Base-by-base conservation (phyloP, 1,284 basidiomycete genomes). In the Microbotryum lychnidis-dioicae region DNA sequence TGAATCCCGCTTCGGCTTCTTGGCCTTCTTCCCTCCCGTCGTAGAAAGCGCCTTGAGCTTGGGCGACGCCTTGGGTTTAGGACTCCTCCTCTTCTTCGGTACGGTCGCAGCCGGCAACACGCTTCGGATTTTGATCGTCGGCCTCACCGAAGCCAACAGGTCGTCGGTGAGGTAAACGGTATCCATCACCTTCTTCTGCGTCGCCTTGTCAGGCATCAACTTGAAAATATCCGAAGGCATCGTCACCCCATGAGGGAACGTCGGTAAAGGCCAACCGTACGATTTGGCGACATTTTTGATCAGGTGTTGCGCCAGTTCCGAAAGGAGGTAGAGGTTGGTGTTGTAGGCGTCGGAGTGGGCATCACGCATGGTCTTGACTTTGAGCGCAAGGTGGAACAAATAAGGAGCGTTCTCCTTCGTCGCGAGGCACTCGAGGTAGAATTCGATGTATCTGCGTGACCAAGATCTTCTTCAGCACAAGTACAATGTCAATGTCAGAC, bases 311-410 rank as follows among this genome's bases (percentile, higher is more conserved):
- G 92, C 85, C 6, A 98, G 79, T 72, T 98, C 96, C 66, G 86
- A 85, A 54, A 91, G 79, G n/a, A 85, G 81, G 73, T 96, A 97
- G 33, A 99, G 78, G 71, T 89, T 88, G 89, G 88, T 84, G 75
- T 83, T 87, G 64, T 81, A 80, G 6, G 78, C 75, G 67, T 84
- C 80, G 5, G 83, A 83, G 56, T 85, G 81, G 0, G 82, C 78
- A 73, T 96, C 92, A 8, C 86, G 80, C 5, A 94, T 87, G 0
- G 87, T 89, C 79, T 97, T 98, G 61, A 86, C 80, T 72, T 87
- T 88, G 69, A 81, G 77, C 0, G 91, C 87, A 10, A 97, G 80
- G 71, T 91, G 84, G 69, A 84, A 92, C 21, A 98, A 78, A 6
- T 96, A 77, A 1, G 87, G 83, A 16, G 96, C 78, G 67, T 92